These are phyloP conservation scores for Mimosa pudica DNA, from an alignment of 306 rosid genomes.

Conservation along the genomic window DNA sequence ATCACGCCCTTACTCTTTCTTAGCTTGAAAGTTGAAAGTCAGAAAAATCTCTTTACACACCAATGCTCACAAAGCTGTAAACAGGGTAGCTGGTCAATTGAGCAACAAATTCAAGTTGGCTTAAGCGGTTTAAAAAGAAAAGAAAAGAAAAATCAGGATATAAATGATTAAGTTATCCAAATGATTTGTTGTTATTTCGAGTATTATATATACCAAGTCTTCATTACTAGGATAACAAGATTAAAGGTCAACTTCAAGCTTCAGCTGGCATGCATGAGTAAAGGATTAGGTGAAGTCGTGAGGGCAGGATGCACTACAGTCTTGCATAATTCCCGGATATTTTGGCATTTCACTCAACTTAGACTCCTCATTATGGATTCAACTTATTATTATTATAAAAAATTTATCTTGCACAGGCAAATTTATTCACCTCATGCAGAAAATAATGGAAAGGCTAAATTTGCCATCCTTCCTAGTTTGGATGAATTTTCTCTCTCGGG, in stretches of 20 bases:
- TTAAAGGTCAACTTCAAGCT: slow-evolving; percentile 24
- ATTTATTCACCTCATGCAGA: too few species aligned
- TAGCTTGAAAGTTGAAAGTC: background rate
- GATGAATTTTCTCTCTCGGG: too few species aligned
- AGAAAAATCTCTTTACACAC: background rate
- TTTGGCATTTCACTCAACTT: too few species aligned
- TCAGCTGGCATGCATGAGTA: slow-evolving; percentile 32
- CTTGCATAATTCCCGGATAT: background rate
- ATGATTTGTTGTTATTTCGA: background rate
- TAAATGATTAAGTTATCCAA: background rate
- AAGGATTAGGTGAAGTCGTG: slow-evolving; percentile 26
- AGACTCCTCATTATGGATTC: too few species aligned
- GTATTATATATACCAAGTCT: background rate
- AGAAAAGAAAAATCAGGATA: background rate
- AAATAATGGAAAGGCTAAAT: too few species aligned
- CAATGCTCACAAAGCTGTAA: background rate
- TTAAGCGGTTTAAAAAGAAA: background rate
- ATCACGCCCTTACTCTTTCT: background rate
- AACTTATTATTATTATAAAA: too few species aligned
- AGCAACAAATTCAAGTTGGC: slow-evolving; percentile 32
- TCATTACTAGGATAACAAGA: background rate
- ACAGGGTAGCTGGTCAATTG: slow-evolving; percentile 12
- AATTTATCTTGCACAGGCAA: too few species aligned
- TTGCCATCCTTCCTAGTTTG: too few species aligned
- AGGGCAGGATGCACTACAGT: slow-evolving; percentile 6